A percentile compares a stretch with the other conserved stretches of the same genome.
These are phyloP conservation scores for Eragrostis curvula DNA, from an alignment of 176 grass and related monocot genomes.

Conservation along the genomic window DNA sequence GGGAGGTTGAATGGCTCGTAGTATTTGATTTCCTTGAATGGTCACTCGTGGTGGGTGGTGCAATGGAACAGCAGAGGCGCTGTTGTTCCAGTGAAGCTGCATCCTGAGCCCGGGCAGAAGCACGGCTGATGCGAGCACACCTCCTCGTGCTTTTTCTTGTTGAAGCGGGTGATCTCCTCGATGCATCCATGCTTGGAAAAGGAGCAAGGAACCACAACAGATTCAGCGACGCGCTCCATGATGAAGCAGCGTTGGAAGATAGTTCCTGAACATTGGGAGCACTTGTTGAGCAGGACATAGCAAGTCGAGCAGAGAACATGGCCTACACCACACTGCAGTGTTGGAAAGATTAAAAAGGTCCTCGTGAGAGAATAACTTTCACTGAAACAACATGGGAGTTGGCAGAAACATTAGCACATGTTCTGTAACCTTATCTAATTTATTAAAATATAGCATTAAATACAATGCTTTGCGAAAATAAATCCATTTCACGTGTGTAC, in stretches of 20 bases:
- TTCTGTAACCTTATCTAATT: background rate
- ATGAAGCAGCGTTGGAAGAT: constrained; percentile 19
- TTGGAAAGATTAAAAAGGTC: background rate
- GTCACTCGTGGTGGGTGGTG: constrained; percentile 9
- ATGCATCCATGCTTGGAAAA: constrained; percentile 17
- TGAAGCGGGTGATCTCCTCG: background rate
- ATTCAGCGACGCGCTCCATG: constrained; percentile 32
- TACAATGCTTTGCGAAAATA: background rate
- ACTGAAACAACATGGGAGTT: background rate
- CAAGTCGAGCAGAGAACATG: constrained; percentile 29
- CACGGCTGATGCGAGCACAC: background rate
- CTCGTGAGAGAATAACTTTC: background rate
- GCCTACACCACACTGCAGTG: constrained; percentile 26
- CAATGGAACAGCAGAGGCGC: background rate
- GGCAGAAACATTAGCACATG: background rate
- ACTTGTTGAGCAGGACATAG: background rate
- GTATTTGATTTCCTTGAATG: background rate
- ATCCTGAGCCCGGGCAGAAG: constrained; percentile 28
- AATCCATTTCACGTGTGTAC: background rate
- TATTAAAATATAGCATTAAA: background rate
- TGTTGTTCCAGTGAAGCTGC: background rate
- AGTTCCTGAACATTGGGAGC: background rate
- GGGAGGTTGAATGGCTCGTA: background rate
- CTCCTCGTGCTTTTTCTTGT: constrained; percentile 10
- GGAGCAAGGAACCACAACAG: constrained; percentile 23